Evolutionary conservation across 2,329 filamentous ascomycete species (phyloP).

Genomic region (Colletotrichum spinosum): DNA sequence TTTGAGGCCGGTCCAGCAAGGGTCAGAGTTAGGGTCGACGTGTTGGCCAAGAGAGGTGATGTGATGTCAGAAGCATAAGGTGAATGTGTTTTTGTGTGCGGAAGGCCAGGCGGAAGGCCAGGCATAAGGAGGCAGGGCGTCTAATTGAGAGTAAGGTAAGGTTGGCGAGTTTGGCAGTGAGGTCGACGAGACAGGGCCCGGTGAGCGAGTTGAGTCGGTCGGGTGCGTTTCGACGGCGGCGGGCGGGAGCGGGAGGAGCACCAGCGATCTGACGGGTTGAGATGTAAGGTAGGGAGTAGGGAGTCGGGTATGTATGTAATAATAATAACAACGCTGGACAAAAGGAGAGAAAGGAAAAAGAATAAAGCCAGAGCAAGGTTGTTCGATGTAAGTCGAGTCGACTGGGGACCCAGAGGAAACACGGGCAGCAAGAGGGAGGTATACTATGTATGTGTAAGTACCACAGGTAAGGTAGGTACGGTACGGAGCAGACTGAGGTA

Average conservation of each 20-base stretch:
- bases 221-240: slow-evolving; percentile 35
- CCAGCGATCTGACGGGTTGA: slow-evolving; percentile 34
- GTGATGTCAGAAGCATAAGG: background rate
- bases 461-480: no score
- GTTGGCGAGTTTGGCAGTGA: slow-evolving; percentile 5
- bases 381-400: no score
- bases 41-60: slow-evolving; percentile 1
- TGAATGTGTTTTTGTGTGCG: no score
- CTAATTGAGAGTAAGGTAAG: slow-evolving; percentile 2
- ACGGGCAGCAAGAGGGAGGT: no score
- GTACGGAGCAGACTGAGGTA: no score
- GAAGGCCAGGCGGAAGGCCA: background rate
- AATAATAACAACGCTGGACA: no score
- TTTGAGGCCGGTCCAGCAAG: background rate
- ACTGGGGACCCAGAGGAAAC: no score
- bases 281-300: slow-evolving; percentile 17
- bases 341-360: no score
- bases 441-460: no score
- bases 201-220: slow-evolving; percentile 29
- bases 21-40: background rate
- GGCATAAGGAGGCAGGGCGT: background rate
- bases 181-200: background rate
- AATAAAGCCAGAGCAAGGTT: background rate
- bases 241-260: slow-evolving; percentile 37
- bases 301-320: no score